Evolutionary conservation across 768 basidiomycete species (phyloP).

Genomic region (Pilatotrama ljubarskyi): DNA sequence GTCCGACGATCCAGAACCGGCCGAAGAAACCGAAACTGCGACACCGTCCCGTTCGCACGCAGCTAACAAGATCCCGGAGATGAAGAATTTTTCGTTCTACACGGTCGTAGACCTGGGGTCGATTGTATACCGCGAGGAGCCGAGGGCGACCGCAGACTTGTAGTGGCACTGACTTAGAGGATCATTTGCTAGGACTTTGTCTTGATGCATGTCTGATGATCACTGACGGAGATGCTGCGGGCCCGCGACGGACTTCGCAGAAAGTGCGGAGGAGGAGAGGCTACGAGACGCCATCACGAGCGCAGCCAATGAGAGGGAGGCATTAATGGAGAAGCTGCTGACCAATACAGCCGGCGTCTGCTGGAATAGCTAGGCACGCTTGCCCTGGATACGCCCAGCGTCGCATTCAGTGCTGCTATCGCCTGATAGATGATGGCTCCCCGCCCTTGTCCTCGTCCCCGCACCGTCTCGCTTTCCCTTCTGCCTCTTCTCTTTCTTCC

Average conservation of each 20-base stretch:
- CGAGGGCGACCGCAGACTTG: slow-evolving; percentile 14
- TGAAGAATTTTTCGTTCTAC: slow-evolving; percentile 90
- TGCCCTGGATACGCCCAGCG: neutral
- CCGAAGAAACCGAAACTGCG: slow-evolving; percentile 49
- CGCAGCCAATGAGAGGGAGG: neutral
- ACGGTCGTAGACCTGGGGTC: slow-evolving; percentile 78
- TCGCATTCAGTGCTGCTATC: neutral
- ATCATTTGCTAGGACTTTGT: too few species aligned
- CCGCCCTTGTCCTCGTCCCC: neutral
- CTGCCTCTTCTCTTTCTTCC: neutral
- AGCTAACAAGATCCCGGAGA: slow-evolving; percentile 58
- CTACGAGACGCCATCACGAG: slow-evolving; percentile 1
- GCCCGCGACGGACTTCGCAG: too few species aligned
- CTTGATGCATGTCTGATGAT: neutral
- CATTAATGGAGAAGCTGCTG: neutral
- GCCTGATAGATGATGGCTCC: neutral
- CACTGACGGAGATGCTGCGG: too few species aligned
- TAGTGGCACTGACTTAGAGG: neutral
- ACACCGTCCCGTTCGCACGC: slow-evolving; percentile 36
- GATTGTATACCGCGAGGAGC: slow-evolving; percentile 63
- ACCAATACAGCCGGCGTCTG: neutral
- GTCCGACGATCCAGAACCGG: slow-evolving; percentile 79
- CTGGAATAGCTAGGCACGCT: neutral
- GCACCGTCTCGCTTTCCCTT: neutral
- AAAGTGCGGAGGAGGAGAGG: neutral